Evolutionary conservation across 1,284 basidiomycete genomes (phyloP).

Genomic region (Austropuccinia psidii): DNA sequence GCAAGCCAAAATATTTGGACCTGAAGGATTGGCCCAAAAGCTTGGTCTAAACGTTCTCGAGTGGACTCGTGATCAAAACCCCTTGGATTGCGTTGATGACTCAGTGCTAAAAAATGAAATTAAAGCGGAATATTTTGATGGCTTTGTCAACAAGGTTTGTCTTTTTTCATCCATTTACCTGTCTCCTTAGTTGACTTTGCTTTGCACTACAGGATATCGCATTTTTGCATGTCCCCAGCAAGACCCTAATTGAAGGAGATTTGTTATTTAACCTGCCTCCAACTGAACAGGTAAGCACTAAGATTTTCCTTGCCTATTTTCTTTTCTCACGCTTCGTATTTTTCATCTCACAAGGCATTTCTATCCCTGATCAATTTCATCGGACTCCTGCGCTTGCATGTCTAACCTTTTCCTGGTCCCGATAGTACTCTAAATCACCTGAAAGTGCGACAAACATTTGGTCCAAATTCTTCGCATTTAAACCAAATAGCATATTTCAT

Average conservation of each 20-base stretch:
- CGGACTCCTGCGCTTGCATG: no score
- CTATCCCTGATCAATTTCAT: no score
- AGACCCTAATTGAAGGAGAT: slow-evolving; percentile 76
- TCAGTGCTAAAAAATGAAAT: slow-evolving; percentile 37
- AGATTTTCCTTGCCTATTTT: neutral
- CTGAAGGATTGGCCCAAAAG: slow-evolving; percentile 36
- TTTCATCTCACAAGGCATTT: no score
- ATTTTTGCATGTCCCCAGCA: slow-evolving; percentile 70
- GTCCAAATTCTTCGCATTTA: slow-evolving; percentile 52
- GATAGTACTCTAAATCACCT: slow-evolving; percentile 53
- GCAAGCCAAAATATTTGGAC: slow-evolving; percentile 40
- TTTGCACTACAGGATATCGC: slow-evolving; percentile 62
- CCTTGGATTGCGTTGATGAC: slow-evolving; percentile 35
- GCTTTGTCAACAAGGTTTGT: slow-evolving; percentile 39
- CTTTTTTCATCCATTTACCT: neutral
- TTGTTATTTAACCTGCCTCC: slow-evolving; percentile 81
- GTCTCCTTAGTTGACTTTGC: neutral
- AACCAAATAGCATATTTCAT: slow-evolving; percentile 59
- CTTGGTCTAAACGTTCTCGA: slow-evolving; percentile 34
- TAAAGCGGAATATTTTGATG: slow-evolving; percentile 39
- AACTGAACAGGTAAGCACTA: slow-evolving; percentile 64
- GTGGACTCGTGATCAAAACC: slow-evolving; percentile 27
- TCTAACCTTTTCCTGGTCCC: no score
- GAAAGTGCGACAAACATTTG: slow-evolving; percentile 52
- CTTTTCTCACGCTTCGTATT: neutral